Conservation (phyloP, 2,329 filamentous ascomycete genomes). For the Kalaharituber pfeilii region DNA sequence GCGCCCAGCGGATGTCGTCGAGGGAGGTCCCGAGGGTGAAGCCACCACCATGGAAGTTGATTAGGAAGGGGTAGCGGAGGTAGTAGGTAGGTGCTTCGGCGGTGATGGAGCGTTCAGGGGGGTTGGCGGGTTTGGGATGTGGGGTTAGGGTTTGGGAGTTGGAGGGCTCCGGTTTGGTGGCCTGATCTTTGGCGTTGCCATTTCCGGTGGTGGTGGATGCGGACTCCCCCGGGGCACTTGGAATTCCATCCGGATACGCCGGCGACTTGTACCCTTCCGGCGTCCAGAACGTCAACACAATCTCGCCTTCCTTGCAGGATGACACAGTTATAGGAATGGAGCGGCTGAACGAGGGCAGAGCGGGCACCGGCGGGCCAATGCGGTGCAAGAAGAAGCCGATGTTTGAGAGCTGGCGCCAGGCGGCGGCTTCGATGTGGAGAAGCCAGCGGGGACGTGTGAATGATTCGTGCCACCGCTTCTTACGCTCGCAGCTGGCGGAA, state of each 20-base stretch:
- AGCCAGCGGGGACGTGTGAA: slow-evolving; percentile 34
- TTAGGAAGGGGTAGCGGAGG: slow-evolving; percentile 40
- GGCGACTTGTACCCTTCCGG: slow-evolving; percentile 26
- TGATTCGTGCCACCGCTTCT: background rate
- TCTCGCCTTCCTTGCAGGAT: slow-evolving; percentile 29
- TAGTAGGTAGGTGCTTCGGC: no score
- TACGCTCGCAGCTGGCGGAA: no score
- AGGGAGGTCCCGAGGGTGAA: slow-evolving; percentile 46
- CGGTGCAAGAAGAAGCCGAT: slow-evolving; percentile 53
- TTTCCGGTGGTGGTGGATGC: slow-evolving; percentile 15
- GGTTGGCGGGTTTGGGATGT: no score
- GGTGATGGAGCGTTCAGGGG: no score
- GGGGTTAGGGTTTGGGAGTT: no score
- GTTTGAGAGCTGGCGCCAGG: slow-evolving; percentile 50
- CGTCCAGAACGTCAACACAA: slow-evolving; percentile 44
- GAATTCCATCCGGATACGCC: background rate
- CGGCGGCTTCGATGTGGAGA: slow-evolving; percentile 43
- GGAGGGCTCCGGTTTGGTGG: no score
- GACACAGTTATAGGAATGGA: slow-evolving; percentile 36
- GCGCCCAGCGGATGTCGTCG: slow-evolving; percentile 45
- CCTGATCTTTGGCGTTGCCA: no score
- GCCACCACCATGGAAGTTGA: slow-evolving; percentile 52
- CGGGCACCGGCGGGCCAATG: slow-evolving; percentile 42
- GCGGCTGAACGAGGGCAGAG: slow-evolving; percentile 41
- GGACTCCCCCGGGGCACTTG: slow-evolving; percentile 1